Conservation (phyloP, 306 rosid species). For the Canavalia ensiformis region DNA sequence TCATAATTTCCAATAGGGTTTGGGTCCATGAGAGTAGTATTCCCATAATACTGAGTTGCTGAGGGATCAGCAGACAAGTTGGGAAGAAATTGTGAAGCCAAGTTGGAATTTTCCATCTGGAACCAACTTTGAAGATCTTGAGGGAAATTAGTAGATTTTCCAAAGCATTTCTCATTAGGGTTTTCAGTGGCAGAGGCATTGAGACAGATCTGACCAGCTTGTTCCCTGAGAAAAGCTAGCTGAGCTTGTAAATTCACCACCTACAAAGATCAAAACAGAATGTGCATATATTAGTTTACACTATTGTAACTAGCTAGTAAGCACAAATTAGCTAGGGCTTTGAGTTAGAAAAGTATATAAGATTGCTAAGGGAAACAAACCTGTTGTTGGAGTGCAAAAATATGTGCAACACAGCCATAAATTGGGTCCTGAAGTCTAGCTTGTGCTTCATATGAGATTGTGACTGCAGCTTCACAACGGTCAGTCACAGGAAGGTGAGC, state of each 20-base stretch:
- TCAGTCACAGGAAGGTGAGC: slow-evolving; percentile 74
- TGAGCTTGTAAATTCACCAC: slow-evolving; percentile 93
- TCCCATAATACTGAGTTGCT: slow-evolving; percentile 55
- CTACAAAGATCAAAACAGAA: slow-evolving; percentile 53
- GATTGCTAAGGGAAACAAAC: slow-evolving; percentile 47
- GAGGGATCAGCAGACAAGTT: slow-evolving; percentile 46
- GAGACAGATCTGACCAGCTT: slow-evolving; percentile 66
- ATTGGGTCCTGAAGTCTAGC: slow-evolving; percentile 98
- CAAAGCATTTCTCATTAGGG: slow-evolving; percentile 68
- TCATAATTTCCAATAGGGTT: slow-evolving; percentile 66
- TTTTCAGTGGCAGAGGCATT: slow-evolving; percentile 59
- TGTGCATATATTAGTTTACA: slow-evolving; percentile 2
- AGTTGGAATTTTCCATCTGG: slow-evolving; percentile 58
- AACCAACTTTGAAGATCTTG: slow-evolving; percentile 69
- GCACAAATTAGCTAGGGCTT: slow-evolving; percentile 51
- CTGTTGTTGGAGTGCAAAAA: slow-evolving; percentile 96
- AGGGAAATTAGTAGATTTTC: slow-evolving; percentile 54
- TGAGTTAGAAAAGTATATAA: not conserved
- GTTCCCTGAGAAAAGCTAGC: slow-evolving; percentile 79
- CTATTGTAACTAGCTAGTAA: not conserved
- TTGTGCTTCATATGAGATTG: slow-evolving; percentile 97
- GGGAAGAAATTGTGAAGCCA: slow-evolving; percentile 55
- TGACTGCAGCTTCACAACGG: slow-evolving; percentile 85
- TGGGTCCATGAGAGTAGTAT: slow-evolving; percentile 44
- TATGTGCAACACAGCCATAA: slow-evolving; percentile 96